Evolutionary conservation across 306 rosid genomes (phyloP).

Genomic region (Leucaena leucocephala): DNA sequence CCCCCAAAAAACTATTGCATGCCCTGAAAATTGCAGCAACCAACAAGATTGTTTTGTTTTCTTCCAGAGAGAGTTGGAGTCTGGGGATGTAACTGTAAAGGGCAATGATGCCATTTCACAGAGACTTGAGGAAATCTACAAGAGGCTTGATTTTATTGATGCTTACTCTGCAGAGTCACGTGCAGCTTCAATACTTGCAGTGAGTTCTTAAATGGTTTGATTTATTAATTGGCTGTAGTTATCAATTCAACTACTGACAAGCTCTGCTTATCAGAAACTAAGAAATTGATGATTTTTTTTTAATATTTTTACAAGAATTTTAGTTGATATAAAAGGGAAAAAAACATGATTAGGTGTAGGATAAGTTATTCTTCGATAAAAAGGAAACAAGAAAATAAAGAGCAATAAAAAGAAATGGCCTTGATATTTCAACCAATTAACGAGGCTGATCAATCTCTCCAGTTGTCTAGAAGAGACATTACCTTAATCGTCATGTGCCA

Average conservation of each 20-base stretch:
- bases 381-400: background rate
- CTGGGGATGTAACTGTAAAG: slow-evolving; percentile 55
- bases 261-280: slow-evolving; percentile 17
- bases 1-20: background rate
- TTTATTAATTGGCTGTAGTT: slow-evolving; percentile 25
- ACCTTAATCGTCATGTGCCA: background rate
- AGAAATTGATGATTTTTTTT: background rate
- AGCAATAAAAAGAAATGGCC: background rate
- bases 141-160: slow-evolving; percentile 89
- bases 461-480: background rate
- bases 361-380: slow-evolving; percentile 1
- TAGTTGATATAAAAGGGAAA: background rate
- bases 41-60: slow-evolving; percentile 30
- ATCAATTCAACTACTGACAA: slow-evolving; percentile 14
- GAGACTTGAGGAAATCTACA: slow-evolving; percentile 89
- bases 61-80: slow-evolving; percentile 70
- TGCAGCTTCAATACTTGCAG: slow-evolving; percentile 97
- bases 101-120: slow-evolving; percentile 56
- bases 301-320: background rate
- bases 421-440: background rate
- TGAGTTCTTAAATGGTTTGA: slow-evolving; percentile 50
- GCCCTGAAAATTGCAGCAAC: slow-evolving; percentile 4
- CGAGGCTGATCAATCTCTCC: background rate
- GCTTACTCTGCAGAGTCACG: slow-evolving; percentile 95
- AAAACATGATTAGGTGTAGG: background rate